These are phyloP conservation scores for Pseudogymnoascus pannorum DNA, from an alignment of 2,329 filamentous ascomycete genomes.

Conservation along the genomic window DNA sequence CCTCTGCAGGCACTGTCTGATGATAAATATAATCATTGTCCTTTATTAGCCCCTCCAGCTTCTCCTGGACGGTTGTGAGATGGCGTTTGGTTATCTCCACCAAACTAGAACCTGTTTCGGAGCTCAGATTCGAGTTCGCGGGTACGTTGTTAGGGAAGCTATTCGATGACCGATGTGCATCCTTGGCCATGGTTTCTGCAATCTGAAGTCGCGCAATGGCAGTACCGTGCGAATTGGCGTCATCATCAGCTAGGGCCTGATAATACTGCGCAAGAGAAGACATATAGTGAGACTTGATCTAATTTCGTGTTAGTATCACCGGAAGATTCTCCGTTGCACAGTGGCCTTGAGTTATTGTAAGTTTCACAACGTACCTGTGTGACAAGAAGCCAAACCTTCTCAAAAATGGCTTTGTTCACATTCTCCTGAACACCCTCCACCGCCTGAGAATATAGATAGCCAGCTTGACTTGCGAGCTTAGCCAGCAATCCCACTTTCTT, in stretches of 20 bases:
- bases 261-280: constrained; percentile 86
- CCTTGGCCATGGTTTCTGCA: constrained; percentile 70
- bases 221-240: constrained; percentile 77
- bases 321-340: constrained; percentile 1
- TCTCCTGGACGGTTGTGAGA: constrained; percentile 70
- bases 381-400: constrained; percentile 85
- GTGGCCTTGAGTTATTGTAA: neutral
- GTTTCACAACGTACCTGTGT: constrained; percentile 54
- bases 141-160: constrained; percentile 75
- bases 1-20: constrained; percentile 80
- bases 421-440: constrained; percentile 89
- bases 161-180: constrained; percentile 68
- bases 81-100: constrained; percentile 82
- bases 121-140: constrained; percentile 71
- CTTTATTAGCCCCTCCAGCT: constrained; percentile 67
- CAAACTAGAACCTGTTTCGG: constrained; percentile 68
- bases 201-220: constrained; percentile 77
- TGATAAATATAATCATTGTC: constrained; percentile 99
- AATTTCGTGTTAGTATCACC: neutral
- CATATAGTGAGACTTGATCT: constrained; percentile 76
- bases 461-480: constrained; percentile 86
- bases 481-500: constrained; percentile 90
- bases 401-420: constrained; percentile 82
- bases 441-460: constrained; percentile 79
- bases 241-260: constrained; percentile 84